A percentile compares a stretch with the other conserved stretches of the same genome.
phyloP scores from a whole-genome alignment of 768 basidiomycete species.

The Hygrophorus russula region DNA sequence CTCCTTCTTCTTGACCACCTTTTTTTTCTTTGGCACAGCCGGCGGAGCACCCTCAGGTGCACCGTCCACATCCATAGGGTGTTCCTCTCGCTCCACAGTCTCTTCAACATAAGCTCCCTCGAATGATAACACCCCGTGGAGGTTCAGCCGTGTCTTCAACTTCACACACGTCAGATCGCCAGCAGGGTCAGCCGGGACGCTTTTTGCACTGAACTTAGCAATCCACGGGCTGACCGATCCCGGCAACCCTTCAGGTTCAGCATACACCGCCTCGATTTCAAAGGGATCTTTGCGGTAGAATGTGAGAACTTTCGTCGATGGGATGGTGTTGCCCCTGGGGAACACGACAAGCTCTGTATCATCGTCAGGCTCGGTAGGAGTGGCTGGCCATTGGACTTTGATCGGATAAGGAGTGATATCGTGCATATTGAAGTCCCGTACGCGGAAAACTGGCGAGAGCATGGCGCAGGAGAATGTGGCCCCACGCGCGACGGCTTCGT shows the following conservation, averaged over 20 bases:
- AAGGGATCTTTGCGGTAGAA: slow-evolving; percentile 89
- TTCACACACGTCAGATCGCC: slow-evolving; percentile 79
- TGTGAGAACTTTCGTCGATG: slow-evolving; percentile 91
- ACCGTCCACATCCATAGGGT: slow-evolving; percentile 57
- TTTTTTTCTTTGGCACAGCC: slow-evolving; percentile 72
- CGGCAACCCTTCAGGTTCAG: slow-evolving; percentile 60
- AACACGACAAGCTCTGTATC: slow-evolving; percentile 90
- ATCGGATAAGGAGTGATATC: slow-evolving; percentile 85
- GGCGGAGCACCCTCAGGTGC: slow-evolving; percentile 13
- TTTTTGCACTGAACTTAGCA: slow-evolving; percentile 71
- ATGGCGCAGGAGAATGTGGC: slow-evolving; percentile 96
- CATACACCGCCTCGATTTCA: slow-evolving; percentile 80
- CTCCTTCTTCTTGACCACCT: slow-evolving; percentile 72
- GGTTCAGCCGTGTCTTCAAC: slow-evolving; percentile 82
- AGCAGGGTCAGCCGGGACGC: slow-evolving; percentile 53
- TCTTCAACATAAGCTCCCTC: slow-evolving; percentile 82
- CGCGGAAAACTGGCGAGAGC: slow-evolving; percentile 95
- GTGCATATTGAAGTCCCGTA: slow-evolving; percentile 84
- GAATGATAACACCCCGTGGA: slow-evolving; percentile 80
- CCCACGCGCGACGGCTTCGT: slow-evolving; percentile 93
- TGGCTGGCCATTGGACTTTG: slow-evolving; percentile 79
- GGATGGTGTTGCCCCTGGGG: slow-evolving; percentile 73
- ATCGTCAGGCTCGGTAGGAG: slow-evolving; percentile 68
- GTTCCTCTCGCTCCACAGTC: slow-evolving; percentile 66
- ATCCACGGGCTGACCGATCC: slow-evolving; percentile 80